Conservation (phyloP, 2,329 filamentous ascomycete genomes). For the Chaetoscypha palmicola region DNA sequence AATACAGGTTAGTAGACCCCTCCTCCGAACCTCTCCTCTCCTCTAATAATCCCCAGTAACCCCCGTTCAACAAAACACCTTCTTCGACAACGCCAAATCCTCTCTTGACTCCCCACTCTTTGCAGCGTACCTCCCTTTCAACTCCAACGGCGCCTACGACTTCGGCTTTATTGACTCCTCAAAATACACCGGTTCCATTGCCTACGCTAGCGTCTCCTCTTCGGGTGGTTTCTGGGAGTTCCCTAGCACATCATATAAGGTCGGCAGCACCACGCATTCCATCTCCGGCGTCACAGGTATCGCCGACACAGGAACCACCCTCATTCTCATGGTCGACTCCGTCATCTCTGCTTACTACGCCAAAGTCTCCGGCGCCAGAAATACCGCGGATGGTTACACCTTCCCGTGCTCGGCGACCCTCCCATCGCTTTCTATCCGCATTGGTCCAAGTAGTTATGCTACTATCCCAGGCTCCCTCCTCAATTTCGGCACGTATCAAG, state of each 20-base stretch:
- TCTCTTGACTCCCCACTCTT: constrained; percentile 40
- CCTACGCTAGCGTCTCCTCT: constrained; percentile 40
- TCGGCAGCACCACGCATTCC: constrained; percentile 40
- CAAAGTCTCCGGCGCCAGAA: constrained; percentile 27
- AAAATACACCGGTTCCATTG: constrained; percentile 46
- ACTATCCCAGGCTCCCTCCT: constrained; percentile 32
- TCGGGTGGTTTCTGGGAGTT: constrained; percentile 49
- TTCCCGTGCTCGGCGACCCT: constrained; percentile 32
- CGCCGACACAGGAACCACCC: constrained; percentile 37
- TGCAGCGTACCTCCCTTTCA: constrained; percentile 45
- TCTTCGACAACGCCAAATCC: constrained; percentile 29
- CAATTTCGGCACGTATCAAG: constrained; percentile 28
- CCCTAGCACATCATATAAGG: constrained; percentile 41
- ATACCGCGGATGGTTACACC: constrained; percentile 29
- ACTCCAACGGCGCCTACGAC: constrained; percentile 42
- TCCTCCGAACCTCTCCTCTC: not conserved
- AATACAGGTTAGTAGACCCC: constrained; percentile 27
- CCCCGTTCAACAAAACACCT: constrained; percentile 25
- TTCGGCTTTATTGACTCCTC: constrained; percentile 47
- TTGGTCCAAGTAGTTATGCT: constrained; percentile 28
- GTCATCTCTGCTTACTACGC: constrained; percentile 34
- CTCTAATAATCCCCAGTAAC: constrained; percentile 13
- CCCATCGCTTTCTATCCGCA: constrained; percentile 30
- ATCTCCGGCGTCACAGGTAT: constrained; percentile 31
- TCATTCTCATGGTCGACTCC: constrained; percentile 32